Evolutionary conservation across 2,329 filamentous ascomycete genomes (phyloP).

Genomic region (Knoxdaviesia capensis): DNA sequence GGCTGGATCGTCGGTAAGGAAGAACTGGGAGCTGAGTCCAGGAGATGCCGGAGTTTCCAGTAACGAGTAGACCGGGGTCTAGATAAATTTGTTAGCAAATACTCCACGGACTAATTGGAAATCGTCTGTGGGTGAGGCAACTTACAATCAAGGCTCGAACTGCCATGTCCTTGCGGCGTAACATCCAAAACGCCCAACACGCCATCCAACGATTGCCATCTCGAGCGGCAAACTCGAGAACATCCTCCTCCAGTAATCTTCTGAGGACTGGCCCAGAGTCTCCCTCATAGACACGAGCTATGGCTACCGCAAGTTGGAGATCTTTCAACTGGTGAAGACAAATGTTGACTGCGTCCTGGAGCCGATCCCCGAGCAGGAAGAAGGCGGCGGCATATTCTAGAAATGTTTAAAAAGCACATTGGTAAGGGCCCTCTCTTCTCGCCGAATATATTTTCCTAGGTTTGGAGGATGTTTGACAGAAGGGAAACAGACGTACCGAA

Average conservation of each 20-base stretch:
- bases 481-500: conserved; percentile 37
- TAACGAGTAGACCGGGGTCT: conserved; percentile 63
- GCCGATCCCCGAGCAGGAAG: conserved; percentile 72
- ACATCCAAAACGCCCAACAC: conserved; percentile 90
- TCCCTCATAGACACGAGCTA: conserved; percentile 74
- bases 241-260: conserved; percentile 57
- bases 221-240: conserved; percentile 56
- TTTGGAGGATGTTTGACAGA: neutral
- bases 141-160: conserved; percentile 65
- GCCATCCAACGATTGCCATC: conserved; percentile 86
- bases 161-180: conserved; percentile 63
- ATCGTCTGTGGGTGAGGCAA: conserved; percentile 2
- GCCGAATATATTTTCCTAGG: neutral
- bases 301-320: conserved; percentile 71
- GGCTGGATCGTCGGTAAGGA: conserved; percentile 78
- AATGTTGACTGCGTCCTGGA: conserved; percentile 71
- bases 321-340: conserved; percentile 77
- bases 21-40: conserved; percentile 55
- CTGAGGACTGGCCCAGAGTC: conserved; percentile 57
- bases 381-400: conserved; percentile 86
- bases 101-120: neutral
- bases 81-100: neutral
- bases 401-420: neutral
- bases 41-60: conserved; percentile 48
- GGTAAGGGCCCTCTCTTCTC: neutral